Conservation (phyloP, 2,329 filamentous ascomycete species). For the Exophiala alcalophila region DNA sequence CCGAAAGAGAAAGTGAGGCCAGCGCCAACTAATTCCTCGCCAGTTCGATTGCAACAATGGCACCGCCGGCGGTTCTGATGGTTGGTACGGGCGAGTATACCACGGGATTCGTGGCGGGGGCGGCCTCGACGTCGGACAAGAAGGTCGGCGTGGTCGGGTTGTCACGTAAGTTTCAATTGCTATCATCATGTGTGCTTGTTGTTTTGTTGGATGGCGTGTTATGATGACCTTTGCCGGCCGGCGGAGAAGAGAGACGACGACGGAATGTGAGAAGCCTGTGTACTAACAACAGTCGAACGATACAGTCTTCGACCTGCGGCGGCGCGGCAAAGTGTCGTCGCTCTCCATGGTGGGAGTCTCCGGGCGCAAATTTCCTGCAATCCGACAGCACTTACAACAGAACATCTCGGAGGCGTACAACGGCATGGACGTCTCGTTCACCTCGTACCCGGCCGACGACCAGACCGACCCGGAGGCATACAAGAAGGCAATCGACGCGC, state of each 20-base stretch:
- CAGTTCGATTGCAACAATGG: too few species aligned
- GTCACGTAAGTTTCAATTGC: constrained; percentile 52
- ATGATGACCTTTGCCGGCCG: too few species aligned
- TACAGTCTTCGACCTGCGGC: constrained; percentile 62
- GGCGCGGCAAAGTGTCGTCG: constrained; percentile 81
- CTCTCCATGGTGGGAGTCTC: constrained; percentile 88
- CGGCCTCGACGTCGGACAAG: constrained; percentile 84
- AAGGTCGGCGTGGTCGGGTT: constrained; percentile 92
- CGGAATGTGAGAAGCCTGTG: neutral
- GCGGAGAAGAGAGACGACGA: too few species aligned
- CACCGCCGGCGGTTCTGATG: constrained; percentile 67
- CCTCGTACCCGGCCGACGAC: constrained; percentile 75
- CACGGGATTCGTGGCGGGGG: constrained; percentile 84
- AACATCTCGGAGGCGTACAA: constrained; percentile 91
- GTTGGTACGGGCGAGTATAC: constrained; percentile 96
- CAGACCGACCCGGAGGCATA: constrained; percentile 73
- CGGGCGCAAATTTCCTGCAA: constrained; percentile 85
- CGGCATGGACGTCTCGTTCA: constrained; percentile 78
- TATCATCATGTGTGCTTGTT: too few species aligned
- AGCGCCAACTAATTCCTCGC: too few species aligned
- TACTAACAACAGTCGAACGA: neutral
- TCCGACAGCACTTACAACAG: constrained; percentile 81
- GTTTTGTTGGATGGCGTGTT: too few species aligned
- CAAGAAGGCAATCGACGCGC: constrained; percentile 80
- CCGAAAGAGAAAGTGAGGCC: too few species aligned